These are phyloP conservation scores for Poa annua DNA, from an alignment of 176 grass and related monocot genomes.

Conservation along the genomic window DNA sequence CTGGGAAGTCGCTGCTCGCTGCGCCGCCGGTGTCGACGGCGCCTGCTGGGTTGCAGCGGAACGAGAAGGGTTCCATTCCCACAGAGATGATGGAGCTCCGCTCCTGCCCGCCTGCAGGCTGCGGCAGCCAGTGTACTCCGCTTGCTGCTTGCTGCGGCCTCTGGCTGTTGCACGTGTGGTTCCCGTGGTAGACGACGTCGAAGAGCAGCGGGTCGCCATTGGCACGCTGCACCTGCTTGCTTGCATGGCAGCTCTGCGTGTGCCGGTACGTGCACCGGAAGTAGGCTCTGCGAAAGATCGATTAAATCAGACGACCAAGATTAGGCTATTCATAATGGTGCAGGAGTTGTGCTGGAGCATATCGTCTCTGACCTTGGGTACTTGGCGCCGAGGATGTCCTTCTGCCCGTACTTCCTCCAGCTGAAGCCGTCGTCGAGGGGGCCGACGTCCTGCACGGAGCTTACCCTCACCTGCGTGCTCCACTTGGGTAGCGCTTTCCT, in stretches of 20 bases:
- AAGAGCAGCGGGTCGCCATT: slow-evolving; percentile 72
- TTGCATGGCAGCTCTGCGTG: slow-evolving; percentile 71
- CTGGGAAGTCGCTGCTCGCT: slow-evolving; percentile 3
- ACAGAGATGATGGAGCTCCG: not conserved
- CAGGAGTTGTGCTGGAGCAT: not conserved
- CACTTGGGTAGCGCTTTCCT: slow-evolving; percentile 79
- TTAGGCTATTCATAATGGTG: not conserved
- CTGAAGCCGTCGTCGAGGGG: slow-evolving; percentile 79
- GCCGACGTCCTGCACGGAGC: slow-evolving; percentile 50
- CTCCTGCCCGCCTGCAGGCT: not conserved
- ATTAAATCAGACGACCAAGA: not conserved
- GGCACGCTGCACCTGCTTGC: slow-evolving; percentile 85
- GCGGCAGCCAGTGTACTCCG: not conserved
- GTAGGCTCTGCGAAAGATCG: slow-evolving; percentile 60
- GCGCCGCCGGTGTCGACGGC: not conserved
- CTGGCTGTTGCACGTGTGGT: slow-evolving; percentile 50
- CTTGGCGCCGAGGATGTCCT: slow-evolving; percentile 93
- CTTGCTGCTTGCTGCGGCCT: not conserved
- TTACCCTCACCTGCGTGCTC: slow-evolving; percentile 71
- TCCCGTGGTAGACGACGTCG: slow-evolving; percentile 78
- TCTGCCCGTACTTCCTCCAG: slow-evolving; percentile 99
- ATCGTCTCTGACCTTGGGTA: slow-evolving; percentile 75
- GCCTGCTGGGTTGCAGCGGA: not conserved
- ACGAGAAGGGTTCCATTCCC: slow-evolving; percentile 3
- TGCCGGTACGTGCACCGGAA: slow-evolving; percentile 90